These are phyloP conservation scores for Lenzites betulinus DNA, from an alignment of 768 basidiomycete genomes.

Conservation along the genomic window DNA sequence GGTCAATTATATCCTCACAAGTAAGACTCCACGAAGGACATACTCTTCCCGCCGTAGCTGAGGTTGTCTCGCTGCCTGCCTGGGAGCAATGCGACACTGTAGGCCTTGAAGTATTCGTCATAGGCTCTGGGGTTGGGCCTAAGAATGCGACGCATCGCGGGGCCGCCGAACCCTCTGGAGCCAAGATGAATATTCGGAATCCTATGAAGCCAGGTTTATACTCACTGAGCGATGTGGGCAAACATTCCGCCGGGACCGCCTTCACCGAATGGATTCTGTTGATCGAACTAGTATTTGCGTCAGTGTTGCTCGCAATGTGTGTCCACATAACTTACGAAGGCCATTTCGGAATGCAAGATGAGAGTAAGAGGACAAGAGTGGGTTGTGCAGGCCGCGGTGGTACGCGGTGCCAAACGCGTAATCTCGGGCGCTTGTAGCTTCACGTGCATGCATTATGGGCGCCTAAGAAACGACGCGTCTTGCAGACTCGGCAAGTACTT, in stretches of 20 bases:
- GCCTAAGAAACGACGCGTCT: constrained; percentile 14
- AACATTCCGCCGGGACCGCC: constrained; percentile 64
- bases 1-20: constrained; percentile 11
- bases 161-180: constrained; percentile 56
- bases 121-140: constrained; percentile 72
- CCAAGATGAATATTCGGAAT: constrained; percentile 10
- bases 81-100: constrained; percentile 92
- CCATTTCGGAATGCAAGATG: constrained; percentile 32
- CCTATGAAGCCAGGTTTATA: constrained; percentile 4
- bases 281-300: constrained; percentile 37
- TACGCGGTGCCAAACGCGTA: constrained; percentile 19
- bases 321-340: constrained; percentile 36
- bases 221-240: constrained; percentile 65
- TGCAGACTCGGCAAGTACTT: constrained; percentile 10
- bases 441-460: constrained; percentile 10
- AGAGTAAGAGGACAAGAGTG: constrained; percentile 22
- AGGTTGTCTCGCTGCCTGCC: constrained; percentile 86
- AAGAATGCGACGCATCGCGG: constrained; percentile 47
- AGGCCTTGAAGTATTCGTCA: constrained; percentile 92
- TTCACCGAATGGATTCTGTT: constrained; percentile 34
- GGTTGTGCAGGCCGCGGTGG: constrained; percentile 23
- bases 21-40: constrained; percentile 39
- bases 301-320: not conserved
- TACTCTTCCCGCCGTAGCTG: constrained; percentile 97
- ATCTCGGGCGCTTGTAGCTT: constrained; percentile 12